Percentiles rank a stretch among this genome's conserved stretches.
These are phyloP conservation scores for Phytophthora sojae DNA, from an alignment of 352 stramenopile genomes.

Conservation along the genomic window DNA sequence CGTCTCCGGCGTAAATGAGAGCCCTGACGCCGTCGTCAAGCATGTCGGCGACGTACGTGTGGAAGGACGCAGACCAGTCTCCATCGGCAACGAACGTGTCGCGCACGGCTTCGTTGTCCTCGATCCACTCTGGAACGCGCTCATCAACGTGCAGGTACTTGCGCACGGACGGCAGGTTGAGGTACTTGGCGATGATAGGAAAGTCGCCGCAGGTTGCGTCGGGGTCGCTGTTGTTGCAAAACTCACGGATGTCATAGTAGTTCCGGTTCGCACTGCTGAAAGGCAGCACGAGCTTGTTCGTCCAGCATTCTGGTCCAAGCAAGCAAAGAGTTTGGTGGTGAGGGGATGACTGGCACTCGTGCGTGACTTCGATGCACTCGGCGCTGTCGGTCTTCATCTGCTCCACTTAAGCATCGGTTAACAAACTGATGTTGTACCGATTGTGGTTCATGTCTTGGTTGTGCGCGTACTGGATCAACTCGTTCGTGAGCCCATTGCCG, in stretches of 20 bases:
- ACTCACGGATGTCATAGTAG: constrained; percentile 59
- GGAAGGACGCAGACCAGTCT: constrained; percentile 95
- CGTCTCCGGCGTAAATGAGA: constrained; percentile 94
- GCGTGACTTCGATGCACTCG: constrained; percentile 52
- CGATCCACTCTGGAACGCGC: constrained; percentile 63
- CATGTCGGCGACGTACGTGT: constrained; percentile 84
- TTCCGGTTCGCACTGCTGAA: constrained; percentile 47
- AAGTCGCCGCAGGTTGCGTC: constrained; percentile 55
- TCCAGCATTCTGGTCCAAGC: constrained; percentile 48
- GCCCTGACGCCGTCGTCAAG: constrained; percentile 50
- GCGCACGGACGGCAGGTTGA: constrained; percentile 63
- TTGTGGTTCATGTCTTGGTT: constrained; percentile 67
- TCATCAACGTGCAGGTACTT: constrained; percentile 47
- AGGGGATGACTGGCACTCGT: constrained; percentile 32
- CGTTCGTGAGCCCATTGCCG: constrained; percentile 60
- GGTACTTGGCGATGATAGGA: constrained; percentile 51
- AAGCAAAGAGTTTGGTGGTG: constrained; percentile 32
- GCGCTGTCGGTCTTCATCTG: constrained; percentile 49
- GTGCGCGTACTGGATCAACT: constrained; percentile 39
- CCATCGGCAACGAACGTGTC: constrained; percentile 66
- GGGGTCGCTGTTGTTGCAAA: constrained; percentile 37
- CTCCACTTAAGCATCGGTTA: constrained; percentile 29
- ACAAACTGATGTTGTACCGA: constrained; percentile 56
- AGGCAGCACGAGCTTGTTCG: constrained; percentile 48
- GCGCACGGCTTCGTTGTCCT: constrained; percentile 57